These are phyloP conservation scores for Sphagnum tenellum DNA, from an alignment of 225 moss, liverwort and hornwort species.

Conservation along the genomic window DNA sequence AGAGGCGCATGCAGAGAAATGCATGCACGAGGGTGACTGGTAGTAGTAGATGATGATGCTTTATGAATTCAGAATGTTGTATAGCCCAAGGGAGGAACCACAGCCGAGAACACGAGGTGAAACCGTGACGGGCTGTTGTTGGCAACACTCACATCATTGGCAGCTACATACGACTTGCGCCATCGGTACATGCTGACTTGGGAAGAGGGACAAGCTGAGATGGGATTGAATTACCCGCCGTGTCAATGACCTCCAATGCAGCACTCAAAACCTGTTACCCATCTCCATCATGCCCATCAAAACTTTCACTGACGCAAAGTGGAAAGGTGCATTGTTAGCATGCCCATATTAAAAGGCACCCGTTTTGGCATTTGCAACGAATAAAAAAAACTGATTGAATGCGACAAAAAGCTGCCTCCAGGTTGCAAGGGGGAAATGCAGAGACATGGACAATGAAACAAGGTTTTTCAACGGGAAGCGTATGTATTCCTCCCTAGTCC, in stretches of 20 bases:
- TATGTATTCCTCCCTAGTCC: conserved; percentile 66
- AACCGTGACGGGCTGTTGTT: conserved; percentile 29
- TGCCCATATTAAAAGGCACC: too few relatives aligned
- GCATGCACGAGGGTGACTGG: conserved; percentile 28
- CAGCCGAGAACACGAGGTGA: conserved; percentile 63
- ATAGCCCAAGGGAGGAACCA: conserved; percentile 84
- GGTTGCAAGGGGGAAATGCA: too few relatives aligned
- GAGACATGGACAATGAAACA: too few relatives aligned
- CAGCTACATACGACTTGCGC: conserved; percentile 55
- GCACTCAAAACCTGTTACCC: conserved; percentile 56
- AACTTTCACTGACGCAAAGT: too few relatives aligned
- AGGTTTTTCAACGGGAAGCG: conserved; percentile 62
- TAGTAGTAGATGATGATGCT: conserved; percentile 8
- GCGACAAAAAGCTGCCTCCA: too few relatives aligned
- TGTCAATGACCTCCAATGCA: conserved; percentile 63
- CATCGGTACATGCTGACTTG: conserved; percentile 29
- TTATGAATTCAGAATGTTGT: conserved; percentile 52
- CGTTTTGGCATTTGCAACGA: too few relatives aligned
- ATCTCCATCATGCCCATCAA: too few relatives aligned
- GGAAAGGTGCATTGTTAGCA: too few relatives aligned
- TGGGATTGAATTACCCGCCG: conserved; percentile 51
- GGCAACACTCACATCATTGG: conserved; percentile 34
- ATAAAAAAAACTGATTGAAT: too few relatives aligned
- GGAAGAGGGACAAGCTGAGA: conserved; percentile 81
- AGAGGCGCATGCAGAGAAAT: background rate